Evolutionary conservation across 2,329 filamentous ascomycete genomes (phyloP).

Genomic region (Leptosphaerulina australis): DNA sequence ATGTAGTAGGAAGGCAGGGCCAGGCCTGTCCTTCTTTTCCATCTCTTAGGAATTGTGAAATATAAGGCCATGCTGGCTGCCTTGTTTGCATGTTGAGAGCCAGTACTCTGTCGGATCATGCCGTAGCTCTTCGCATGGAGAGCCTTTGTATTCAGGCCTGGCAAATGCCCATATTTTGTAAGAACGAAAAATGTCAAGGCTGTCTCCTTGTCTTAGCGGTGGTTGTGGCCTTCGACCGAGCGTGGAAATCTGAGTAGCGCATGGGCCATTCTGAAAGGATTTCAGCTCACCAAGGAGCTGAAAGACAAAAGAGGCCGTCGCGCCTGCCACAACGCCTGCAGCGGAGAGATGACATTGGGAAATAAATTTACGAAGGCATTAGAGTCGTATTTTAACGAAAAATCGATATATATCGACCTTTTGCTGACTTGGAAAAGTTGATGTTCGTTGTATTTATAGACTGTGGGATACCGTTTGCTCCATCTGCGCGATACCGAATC

Average conservation of each 20-base stretch:
- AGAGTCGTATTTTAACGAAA: not conserved
- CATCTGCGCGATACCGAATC: too few species aligned
- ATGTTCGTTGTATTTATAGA: too few species aligned
- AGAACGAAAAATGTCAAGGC: constrained; percentile 25
- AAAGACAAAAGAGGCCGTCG: not conserved
- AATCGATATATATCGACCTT: too few species aligned
- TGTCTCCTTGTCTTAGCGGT: constrained; percentile 2
- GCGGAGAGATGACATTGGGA: not conserved
- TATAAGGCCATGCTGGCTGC: not conserved
- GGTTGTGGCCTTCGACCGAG: not conserved
- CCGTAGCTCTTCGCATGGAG: constrained; percentile 3
- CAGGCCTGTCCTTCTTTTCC: not conserved
- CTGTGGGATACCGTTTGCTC: too few species aligned
- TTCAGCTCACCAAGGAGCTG: not conserved
- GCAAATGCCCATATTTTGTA: constrained; percentile 34
- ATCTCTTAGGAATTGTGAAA: not conserved
- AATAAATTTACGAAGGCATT: not conserved
- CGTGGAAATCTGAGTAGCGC: constrained; percentile 2
- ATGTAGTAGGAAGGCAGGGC: not conserved
- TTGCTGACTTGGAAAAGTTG: too few species aligned
- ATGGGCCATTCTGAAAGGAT: constrained; percentile 1
- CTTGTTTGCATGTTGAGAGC: constrained; percentile 24
- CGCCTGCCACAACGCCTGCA: not conserved
- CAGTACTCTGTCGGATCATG: too few species aligned
- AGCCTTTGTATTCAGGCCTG: constrained; percentile 32